Evolutionary conservation across 169 alveolate species (phyloP), one percentile per base, ranked within the genome.

Genomic region (Plasmodium adleri): DNA sequence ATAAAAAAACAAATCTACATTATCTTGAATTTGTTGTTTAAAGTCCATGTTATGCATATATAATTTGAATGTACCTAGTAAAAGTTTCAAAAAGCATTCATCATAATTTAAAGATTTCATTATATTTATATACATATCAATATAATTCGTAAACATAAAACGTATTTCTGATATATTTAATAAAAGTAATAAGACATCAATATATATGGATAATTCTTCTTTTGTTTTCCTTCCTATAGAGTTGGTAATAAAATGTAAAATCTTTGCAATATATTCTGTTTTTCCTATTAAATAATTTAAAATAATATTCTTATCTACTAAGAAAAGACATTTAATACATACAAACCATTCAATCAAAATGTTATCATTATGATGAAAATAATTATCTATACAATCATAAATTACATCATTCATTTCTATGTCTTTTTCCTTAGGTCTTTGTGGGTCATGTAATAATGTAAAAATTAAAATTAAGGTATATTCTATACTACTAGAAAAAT

Each of bases 371-470:
- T 22, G 45, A 8, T 80, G 58, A 62, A 80, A 80, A 80, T 80
- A 80, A 50, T 43, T 54, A 80, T 80, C 70, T 3, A 80, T 15
- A 62, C 83, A 52, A 26, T 80, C 90, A 32, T 80, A 70, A 5
- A 80, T 80, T 3, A 80, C 13, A 49, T 80, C 83, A 26, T 70
- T 52, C 83, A 80, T 80, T 68, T 80, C 85, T 6, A 59, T 80
- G 32, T 80, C 90, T 28, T 80, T 80, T 80, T 80, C 90, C 17
- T 43, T 68, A 7, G 90, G 90, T n/a, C 90, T 80, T 3, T 80
- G 68, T 68, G 68, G 56, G 43, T 80, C 90, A 45, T 67, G 3
- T 6, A 80, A 28, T 2, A 80, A 72, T 0, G 90, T 68, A 26
- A 80, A 13, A 6, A 80, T 15, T 22, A 80, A 62, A 10, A 80